Conservation (phyloP, 148 eudicot species). For the Diospyros kaki region DNA sequence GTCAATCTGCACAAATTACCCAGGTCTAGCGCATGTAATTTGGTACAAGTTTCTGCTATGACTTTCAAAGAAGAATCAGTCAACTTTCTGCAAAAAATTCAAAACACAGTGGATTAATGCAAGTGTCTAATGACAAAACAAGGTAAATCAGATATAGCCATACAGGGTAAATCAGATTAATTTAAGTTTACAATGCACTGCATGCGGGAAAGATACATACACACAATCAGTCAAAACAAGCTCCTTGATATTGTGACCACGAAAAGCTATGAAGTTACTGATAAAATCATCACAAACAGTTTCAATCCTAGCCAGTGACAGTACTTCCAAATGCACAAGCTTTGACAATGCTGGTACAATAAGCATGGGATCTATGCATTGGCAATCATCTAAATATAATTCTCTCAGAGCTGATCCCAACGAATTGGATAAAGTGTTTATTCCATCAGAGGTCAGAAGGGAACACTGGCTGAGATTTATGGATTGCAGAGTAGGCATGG, state of each 20-base stretch:
- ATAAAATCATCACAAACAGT: slow-evolving; percentile 65
- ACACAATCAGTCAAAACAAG: slow-evolving; percentile 62
- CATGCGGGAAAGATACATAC: slow-evolving; percentile 35
- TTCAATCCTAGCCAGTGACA: slow-evolving; percentile 62
- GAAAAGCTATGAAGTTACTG: slow-evolving; percentile 30
- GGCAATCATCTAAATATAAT: slow-evolving; percentile 73
- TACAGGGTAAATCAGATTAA: neutral
- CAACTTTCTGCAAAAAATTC: slow-evolving; percentile 59
- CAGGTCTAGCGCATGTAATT: slow-evolving; percentile 60
- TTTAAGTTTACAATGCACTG: neutral
- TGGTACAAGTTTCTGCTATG: slow-evolving; percentile 59
- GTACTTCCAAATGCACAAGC: slow-evolving; percentile 53
- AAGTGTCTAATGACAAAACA: neutral
- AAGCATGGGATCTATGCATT: slow-evolving; percentile 48
- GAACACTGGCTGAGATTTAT: slow-evolving; percentile 84
- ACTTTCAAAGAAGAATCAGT: slow-evolving; percentile 61
- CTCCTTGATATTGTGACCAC: slow-evolving; percentile 70
- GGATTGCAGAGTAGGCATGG: slow-evolving; percentile 73
- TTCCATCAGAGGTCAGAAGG: slow-evolving; percentile 63
- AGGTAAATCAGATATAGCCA: neutral
- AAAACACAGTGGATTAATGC: neutral
- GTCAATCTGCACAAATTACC: slow-evolving; percentile 55
- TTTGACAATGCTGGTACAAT: slow-evolving; percentile 60
- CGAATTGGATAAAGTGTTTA: slow-evolving; percentile 47
- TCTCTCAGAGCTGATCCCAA: slow-evolving; percentile 61